phyloP scores from a whole-genome alignment of 2,329 filamentous ascomycete genomes.

The Thelonectria discophora region DNA sequence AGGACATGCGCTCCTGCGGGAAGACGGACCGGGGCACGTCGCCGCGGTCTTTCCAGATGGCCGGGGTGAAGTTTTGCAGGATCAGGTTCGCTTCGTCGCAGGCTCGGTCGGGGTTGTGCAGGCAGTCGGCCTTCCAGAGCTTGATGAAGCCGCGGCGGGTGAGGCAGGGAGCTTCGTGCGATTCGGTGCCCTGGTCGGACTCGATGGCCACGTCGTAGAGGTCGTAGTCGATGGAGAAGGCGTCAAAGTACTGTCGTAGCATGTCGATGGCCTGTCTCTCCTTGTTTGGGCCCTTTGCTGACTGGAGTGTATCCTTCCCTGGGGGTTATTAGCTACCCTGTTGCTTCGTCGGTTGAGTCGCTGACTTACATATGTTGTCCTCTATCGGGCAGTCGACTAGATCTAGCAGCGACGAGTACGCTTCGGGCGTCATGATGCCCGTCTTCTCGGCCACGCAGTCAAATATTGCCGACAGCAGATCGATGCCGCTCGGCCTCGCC shows the following conservation, averaged over 20 bases:
- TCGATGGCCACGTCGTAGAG: constrained; percentile 2
- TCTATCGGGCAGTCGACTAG: not conserved
- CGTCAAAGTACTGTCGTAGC: not conserved
- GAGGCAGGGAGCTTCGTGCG: constrained; percentile 4
- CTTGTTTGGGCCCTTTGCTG: not conserved
- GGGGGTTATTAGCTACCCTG: not conserved
- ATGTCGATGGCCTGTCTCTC: constrained; percentile 9
- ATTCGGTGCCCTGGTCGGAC: not conserved
- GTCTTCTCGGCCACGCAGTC: constrained; percentile 10
- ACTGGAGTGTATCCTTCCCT: constrained; percentile 5
- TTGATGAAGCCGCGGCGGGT: constrained; percentile 14
- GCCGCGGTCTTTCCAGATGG: constrained; percentile 10
- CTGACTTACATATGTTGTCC: constrained; percentile 5
- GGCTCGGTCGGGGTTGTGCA: not conserved
- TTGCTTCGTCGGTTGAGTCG: too few relatives aligned
- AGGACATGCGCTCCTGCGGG: not conserved
- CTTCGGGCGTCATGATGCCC: constrained; percentile 9
- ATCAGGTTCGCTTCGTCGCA: constrained; percentile 9
- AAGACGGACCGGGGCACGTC: constrained; percentile 8
- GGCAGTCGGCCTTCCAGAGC: constrained; percentile 2
- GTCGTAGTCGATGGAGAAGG: constrained; percentile 10
- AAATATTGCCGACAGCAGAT: constrained; percentile 7
- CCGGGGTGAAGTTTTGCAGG: constrained; percentile 12
- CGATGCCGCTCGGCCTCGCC: constrained; percentile 11
- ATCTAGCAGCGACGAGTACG: constrained; percentile 1